phyloP scores from a whole-genome alignment of 2,329 filamentous ascomycete species.

The Neofusicoccum parvum region DNA sequence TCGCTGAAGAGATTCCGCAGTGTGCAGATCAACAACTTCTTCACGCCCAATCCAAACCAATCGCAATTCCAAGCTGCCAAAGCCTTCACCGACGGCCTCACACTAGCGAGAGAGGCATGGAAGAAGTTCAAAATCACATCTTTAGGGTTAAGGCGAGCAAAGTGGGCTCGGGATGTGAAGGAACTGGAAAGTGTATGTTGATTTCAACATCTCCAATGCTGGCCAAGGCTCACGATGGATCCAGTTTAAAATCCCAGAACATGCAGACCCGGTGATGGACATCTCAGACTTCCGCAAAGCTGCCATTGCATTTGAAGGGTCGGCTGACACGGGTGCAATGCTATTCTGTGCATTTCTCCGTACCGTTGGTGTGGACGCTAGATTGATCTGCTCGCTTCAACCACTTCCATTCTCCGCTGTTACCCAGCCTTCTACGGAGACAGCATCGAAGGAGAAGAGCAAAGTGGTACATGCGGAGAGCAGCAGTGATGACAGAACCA shows the following conservation, averaged over 20 bases:
- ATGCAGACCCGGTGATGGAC: conserved; percentile 69
- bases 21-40: conserved; percentile 64
- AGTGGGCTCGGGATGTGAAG: conserved; percentile 73
- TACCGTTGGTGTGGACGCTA: conserved; percentile 75
- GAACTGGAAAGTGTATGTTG: conserved; percentile 29
- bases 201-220: not conserved
- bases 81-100: conserved; percentile 77
- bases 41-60: conserved; percentile 68
- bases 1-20: conserved; percentile 57
- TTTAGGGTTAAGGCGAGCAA: conserved; percentile 40
- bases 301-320: conserved; percentile 72
- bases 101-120: conserved; percentile 45
- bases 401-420: conserved; percentile 67
- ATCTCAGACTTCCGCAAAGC: conserved; percentile 72
- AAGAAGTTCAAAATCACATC: conserved; percentile 19
- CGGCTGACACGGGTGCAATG: conserved; percentile 86
- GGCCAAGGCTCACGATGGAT: conserved; percentile 11
- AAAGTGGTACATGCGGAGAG: conserved; percentile 26
- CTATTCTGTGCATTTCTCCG: conserved; percentile 87
- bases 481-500: not conserved
- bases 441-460: conserved; percentile 29
- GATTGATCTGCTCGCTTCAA: conserved; percentile 89
- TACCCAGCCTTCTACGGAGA: conserved; percentile 29
- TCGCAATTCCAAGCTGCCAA: conserved; percentile 76
- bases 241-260: conserved; percentile 60